Evolutionary conservation across 2,329 filamentous ascomycete genomes (phyloP), one percentile per base, ranked within the genome.

Genomic region (Camptophora hylomeconis): DNA sequence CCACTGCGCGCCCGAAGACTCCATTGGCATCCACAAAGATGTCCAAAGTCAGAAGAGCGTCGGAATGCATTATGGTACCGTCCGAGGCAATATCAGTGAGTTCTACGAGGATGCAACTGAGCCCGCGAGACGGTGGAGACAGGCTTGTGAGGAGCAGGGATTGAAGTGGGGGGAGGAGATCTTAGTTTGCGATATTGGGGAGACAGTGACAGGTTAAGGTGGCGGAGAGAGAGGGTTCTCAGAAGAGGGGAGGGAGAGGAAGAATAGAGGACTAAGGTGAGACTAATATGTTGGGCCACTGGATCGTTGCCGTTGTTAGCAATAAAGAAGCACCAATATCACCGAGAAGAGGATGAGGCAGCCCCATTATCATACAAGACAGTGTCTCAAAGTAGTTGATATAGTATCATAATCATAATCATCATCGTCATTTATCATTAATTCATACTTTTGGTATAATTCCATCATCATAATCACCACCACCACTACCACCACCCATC

Each of bases 51-150:
- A 51, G 44, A 57, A 54, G 38, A 63, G 58, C 17, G 54, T 67
- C 15, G 63, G 59, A 0, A 67, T 66, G 63, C 63, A 67, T 33
- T 67, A 58, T 36, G 63, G 63, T 0, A 65, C 62, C 0, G 53
- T 66, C 1, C 40, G 61, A 30, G 60, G 61, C 10, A 54, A 51
- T 0, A 41, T 64, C 3, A 60, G 54, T 22, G 54, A 47, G 8
- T 51, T 57, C 5, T 65, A 58, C 31, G 63, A 67, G 36, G 61
- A 63, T 28, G 63, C 66, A 2, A 53, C 55, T 3, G 61, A 63
- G 38, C 63, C 63, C 20, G 52, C 58, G 5, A 44, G 49, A 33
- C 44, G 58, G 30, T 67, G 60, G 56, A 54, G 47, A 37, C 52
- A 55, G 26, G 54, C 48, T 7, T 59, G 56, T 5, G 54, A 63